Evolutionary conservation across 805 yeast genomes (phyloP).

Genomic region (Candida maesae): DNA sequence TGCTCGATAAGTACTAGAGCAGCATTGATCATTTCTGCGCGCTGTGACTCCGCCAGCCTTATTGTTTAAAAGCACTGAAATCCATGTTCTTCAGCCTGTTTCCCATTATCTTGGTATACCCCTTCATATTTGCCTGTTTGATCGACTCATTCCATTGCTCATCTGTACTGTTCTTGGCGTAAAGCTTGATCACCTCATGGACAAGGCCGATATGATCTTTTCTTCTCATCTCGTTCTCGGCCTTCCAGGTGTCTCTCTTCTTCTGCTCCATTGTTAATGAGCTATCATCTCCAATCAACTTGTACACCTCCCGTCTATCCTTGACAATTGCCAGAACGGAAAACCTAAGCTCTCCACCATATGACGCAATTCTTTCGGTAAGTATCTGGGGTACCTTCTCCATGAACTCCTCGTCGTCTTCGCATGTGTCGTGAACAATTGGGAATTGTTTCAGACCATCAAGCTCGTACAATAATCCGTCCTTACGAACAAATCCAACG

Average conservation of each 20-base stretch:
- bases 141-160: conserved; percentile 33
- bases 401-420: conserved; percentile 37
- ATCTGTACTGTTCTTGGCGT: conserved; percentile 34
- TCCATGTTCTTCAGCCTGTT: conserved; percentile 2
- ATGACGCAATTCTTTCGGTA: conserved; percentile 43
- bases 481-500: conserved; percentile 44
- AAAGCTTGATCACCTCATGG: conserved; percentile 40
- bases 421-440: conserved; percentile 47
- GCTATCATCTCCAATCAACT: conserved; percentile 37
- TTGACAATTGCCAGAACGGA: conserved; percentile 51
- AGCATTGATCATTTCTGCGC: too few species aligned
- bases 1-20: too few species aligned
- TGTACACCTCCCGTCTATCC: conserved; percentile 40
- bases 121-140: conserved; percentile 8
- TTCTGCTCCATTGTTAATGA: conserved; percentile 37
- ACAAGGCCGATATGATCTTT: conserved; percentile 52
- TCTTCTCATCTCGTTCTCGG: conserved; percentile 51
- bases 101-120: conserved; percentile 1
- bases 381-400: conserved; percentile 42
- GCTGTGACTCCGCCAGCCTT: too few species aligned
- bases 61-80: not conserved
- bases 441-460: conserved; percentile 60
- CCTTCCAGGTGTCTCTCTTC: conserved; percentile 49
- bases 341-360: conserved; percentile 48
- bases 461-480: conserved; percentile 51